Conservation (phyloP, 2,329 filamentous ascomycete species). For the Byssothecium circinans region DNA sequence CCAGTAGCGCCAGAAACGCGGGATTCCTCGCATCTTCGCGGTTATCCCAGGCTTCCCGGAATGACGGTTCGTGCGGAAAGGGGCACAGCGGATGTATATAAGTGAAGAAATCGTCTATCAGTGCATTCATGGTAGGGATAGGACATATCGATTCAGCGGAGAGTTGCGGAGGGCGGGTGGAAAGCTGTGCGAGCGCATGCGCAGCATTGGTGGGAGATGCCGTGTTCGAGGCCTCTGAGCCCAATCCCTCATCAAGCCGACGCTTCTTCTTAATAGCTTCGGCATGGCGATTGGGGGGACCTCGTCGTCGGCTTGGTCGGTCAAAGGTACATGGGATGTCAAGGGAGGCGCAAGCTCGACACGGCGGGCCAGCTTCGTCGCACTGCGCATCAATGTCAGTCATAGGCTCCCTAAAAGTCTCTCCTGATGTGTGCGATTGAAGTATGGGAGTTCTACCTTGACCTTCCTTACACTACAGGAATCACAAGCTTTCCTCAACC, state of each 20-base stretch:
- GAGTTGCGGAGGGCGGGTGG: slow-evolving; percentile 50
- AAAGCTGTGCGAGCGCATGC: slow-evolving; percentile 55
- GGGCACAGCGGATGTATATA: slow-evolving; percentile 77
- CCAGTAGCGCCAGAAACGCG: slow-evolving; percentile 69
- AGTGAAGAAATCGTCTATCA: slow-evolving; percentile 81
- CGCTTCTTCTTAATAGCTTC: slow-evolving; percentile 67
- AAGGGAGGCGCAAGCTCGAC: slow-evolving; percentile 64
- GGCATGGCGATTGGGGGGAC: slow-evolving; percentile 67
- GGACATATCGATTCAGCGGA: slow-evolving; percentile 72
- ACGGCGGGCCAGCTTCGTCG: slow-evolving; percentile 67
- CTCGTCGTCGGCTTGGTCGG: slow-evolving; percentile 63
- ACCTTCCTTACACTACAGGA: slow-evolving; percentile 48
- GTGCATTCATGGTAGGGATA: slow-evolving; percentile 65
- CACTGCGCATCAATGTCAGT: slow-evolving; percentile 50
- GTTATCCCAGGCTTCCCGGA: slow-evolving; percentile 67
- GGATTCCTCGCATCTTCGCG: slow-evolving; percentile 68
- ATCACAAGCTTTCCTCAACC: slow-evolving; percentile 46
- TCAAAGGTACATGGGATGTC: slow-evolving; percentile 70
- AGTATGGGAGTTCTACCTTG: slow-evolving; percentile 24
- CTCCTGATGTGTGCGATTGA: too few species aligned
- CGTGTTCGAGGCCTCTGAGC: slow-evolving; percentile 48
- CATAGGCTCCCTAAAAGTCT: neutral
- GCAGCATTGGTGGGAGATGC: slow-evolving; percentile 58
- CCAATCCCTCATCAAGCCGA: slow-evolving; percentile 50
- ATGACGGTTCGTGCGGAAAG: slow-evolving; percentile 78